Conservation (phyloP, 139 green algal genomes). For the Deuterostichococcus epilithicus region DNA sequence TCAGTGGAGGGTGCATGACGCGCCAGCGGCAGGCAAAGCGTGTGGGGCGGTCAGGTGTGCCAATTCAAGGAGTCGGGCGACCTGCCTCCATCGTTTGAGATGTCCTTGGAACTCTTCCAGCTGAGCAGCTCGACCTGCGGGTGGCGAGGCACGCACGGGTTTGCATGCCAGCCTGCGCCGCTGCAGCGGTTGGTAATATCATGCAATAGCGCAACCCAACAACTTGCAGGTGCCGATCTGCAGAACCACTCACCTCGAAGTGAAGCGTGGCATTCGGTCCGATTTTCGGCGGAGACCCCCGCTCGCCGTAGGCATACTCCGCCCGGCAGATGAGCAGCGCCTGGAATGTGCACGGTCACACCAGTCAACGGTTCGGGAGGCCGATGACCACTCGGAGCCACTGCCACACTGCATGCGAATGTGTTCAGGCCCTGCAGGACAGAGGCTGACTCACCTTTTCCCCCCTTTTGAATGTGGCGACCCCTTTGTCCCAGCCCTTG, state of each 20-base stretch:
- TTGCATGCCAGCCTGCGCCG: neutral
- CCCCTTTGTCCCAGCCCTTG: conserved; percentile 93
- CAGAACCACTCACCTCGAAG: conserved; percentile 72
- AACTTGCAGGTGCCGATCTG: neutral
- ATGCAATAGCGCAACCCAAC: neutral
- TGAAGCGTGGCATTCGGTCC: conserved; percentile 85
- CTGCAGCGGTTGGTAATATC: neutral
- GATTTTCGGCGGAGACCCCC: conserved; percentile 84
- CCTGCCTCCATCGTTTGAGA: conserved; percentile 66
- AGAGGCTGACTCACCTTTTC: conserved; percentile 78
- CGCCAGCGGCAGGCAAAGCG: too few relatives aligned
- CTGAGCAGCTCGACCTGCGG: conserved; percentile 72
- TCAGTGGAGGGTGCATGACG: too few relatives aligned
- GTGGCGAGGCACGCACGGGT: conserved; percentile 14
- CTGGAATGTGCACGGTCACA: neutral
- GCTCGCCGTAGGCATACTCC: conserved; percentile 91
- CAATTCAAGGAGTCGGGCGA: too few relatives aligned
- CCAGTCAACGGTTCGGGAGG: neutral
- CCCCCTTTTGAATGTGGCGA: conserved; percentile 92
- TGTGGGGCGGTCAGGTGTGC: too few relatives aligned
- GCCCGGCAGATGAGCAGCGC: neutral
- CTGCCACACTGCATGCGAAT: conserved; percentile 38
- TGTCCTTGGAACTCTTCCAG: conserved; percentile 87
- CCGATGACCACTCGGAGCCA: too few relatives aligned
- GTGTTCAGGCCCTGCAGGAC: conserved; percentile 5